phyloP scores from a whole-genome alignment of 208 protist species.

The Strigomonas culicis region DNA sequence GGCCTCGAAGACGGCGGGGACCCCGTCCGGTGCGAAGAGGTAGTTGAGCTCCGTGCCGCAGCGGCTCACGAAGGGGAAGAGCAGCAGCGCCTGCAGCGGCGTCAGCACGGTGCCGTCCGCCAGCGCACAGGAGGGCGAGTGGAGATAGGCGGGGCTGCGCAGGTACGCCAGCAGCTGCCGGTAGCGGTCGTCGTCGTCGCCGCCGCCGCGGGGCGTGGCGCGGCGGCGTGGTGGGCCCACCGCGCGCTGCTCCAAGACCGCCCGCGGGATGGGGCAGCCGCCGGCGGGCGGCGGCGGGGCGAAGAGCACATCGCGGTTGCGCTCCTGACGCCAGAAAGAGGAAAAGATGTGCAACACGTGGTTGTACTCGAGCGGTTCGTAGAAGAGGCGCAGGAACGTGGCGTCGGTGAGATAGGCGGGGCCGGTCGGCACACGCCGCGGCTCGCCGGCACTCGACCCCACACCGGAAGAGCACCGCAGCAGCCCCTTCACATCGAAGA shows the following conservation, averaged over 20 bases:
- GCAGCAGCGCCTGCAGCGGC: slow-evolving; percentile 15
- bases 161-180: too few species aligned
- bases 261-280: too few species aligned
- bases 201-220: too few species aligned
- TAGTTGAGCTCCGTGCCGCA: slow-evolving; percentile 37
- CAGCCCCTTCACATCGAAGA: slow-evolving; percentile 33
- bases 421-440: slow-evolving; percentile 15
- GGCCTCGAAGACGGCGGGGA: slow-evolving; percentile 31
- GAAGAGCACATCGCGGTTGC: too few species aligned
- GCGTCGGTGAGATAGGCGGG: slow-evolving; percentile 23
- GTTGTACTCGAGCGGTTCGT: slow-evolving; percentile 17
- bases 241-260: too few species aligned
- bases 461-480: too few species aligned
- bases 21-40: slow-evolving; percentile 28
- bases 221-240: too few species aligned
- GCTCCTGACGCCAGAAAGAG: too few species aligned
- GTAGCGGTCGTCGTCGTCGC: too few species aligned
- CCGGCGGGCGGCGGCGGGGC: too few species aligned
- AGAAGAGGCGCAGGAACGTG: slow-evolving; percentile 35
- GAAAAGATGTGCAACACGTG: slow-evolving; percentile 1
- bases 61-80: slow-evolving; percentile 34
- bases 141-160: background rate
- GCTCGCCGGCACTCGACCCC: too few species aligned
- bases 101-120: slow-evolving; percentile 16
- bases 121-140: background rate